A percentile compares a stretch with the other conserved stretches of the same genome.
Evolutionary conservation across 306 rosid species (phyloP).

Genomic region (Abrus pulchellus): DNA sequence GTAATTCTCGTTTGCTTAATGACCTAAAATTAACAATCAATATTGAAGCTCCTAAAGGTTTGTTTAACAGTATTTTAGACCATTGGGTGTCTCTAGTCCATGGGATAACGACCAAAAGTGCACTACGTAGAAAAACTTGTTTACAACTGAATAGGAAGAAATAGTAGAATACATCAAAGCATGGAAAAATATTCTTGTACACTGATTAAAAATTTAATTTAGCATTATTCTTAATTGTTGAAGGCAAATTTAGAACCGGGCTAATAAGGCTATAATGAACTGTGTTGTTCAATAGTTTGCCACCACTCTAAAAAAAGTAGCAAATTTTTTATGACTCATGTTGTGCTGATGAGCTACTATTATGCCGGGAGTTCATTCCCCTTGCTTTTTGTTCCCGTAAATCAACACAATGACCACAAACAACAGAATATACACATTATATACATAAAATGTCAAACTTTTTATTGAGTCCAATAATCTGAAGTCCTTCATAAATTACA

Average conservation of each 20-base stretch:
- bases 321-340: neutral
- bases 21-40: constrained; percentile 3
- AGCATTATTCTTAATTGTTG: neutral
- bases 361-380: neutral
- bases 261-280: neutral
- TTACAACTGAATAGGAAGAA: neutral
- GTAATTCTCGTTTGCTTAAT: neutral
- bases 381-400: constrained; percentile 8
- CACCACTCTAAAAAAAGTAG: neutral
- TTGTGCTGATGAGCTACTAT: neutral
- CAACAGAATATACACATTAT: neutral
- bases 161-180: neutral
- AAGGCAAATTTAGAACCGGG: neutral
- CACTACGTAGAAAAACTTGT: neutral
- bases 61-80: neutral
- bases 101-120: neutral
- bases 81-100: neutral
- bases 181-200: neutral
- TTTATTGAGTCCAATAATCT: neutral
- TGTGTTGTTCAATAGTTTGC: constrained; percentile 2
- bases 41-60: neutral
- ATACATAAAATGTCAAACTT: neutral
- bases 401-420: neutral
- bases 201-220: constrained; percentile 6
- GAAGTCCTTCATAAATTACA: neutral